phyloP scores from a whole-genome alignment of 1,284 basidiomycete genomes.

The Somion occarium region DNA sequence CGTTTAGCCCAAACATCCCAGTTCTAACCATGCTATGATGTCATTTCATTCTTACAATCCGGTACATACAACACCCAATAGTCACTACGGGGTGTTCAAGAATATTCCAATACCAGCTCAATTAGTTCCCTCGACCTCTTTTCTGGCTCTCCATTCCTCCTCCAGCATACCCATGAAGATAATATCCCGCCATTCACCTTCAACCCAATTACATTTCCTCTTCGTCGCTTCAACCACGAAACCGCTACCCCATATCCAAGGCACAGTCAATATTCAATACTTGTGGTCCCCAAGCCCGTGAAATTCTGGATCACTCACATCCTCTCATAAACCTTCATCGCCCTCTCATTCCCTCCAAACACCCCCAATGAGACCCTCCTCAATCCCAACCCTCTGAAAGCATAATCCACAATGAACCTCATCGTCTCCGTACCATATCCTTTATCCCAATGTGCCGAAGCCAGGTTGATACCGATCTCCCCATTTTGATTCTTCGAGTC shows the following conservation, averaged over 20 bases:
- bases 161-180: constrained; percentile 17
- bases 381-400: constrained; percentile 11
- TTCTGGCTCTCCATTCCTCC: constrained; percentile 13
- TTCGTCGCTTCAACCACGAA: constrained; percentile 16
- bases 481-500: constrained; percentile 11
- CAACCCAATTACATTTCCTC: constrained; percentile 5
- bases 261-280: not conserved
- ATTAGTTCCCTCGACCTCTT: too few species aligned
- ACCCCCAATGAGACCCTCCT: constrained; percentile 13
- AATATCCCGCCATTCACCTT: constrained; percentile 9
- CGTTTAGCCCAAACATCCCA: too few species aligned
- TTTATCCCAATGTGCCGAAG: constrained; percentile 10
- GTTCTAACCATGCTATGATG: too few species aligned
- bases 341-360: constrained; percentile 12
- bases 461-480: constrained; percentile 10
- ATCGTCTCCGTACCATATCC: constrained; percentile 16
- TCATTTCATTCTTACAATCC: too few species aligned
- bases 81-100: too few species aligned
- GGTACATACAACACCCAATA: too few species aligned
- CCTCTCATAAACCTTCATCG: constrained; percentile 14
- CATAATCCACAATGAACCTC: constrained; percentile 12
- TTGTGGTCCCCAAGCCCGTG: not conserved
- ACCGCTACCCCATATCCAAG: constrained; percentile 11
- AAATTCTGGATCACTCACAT: constrained; percentile 8
- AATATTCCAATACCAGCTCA: too few species aligned